Percentiles rank a stretch among this genome's conserved stretches.
These are phyloP conservation scores for Hyaloscypha hepaticicola DNA, from an alignment of 495 filamentous ascomycete genomes.

Conservation along the genomic window DNA sequence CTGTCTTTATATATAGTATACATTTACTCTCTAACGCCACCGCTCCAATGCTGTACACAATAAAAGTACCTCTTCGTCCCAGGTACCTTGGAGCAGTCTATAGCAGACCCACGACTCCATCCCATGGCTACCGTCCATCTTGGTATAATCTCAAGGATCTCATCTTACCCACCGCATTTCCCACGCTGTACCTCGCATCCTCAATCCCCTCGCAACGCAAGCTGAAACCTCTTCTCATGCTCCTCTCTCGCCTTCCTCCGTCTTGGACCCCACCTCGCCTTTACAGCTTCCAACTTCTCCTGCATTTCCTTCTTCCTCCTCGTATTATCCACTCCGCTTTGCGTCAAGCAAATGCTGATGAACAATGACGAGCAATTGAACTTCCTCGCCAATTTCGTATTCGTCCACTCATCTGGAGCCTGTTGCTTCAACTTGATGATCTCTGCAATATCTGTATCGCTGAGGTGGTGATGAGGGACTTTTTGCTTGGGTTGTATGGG, in stretches of 20 bases:
- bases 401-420: slow-evolving; percentile 74
- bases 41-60: slow-evolving; percentile 14
- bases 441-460: slow-evolving; percentile 68
- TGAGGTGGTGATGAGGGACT: slow-evolving; percentile 60
- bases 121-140: no score
- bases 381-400: slow-evolving; percentile 63
- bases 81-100: neutral
- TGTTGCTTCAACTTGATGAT: slow-evolving; percentile 66
- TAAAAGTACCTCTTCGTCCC: slow-evolving; percentile 3
- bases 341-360: slow-evolving; percentile 53
- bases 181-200: neutral
- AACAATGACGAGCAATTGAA: slow-evolving; percentile 79
- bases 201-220: slow-evolving; percentile 51
- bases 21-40: slow-evolving; percentile 16
- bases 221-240: slow-evolving; percentile 61
- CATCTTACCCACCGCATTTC: neutral
- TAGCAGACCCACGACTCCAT: neutral
- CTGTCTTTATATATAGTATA: slow-evolving; percentile 29
- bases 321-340: slow-evolving; percentile 32
- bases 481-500: slow-evolving; percentile 45
- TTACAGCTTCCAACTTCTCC: slow-evolving; percentile 54
- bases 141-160: neutral
- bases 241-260: slow-evolving; percentile 73
- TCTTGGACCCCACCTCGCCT: slow-evolving; percentile 71
- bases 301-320: slow-evolving; percentile 40